Evolutionary conservation across 106 monocot species (phyloP).

Genomic region (Allium cepa): DNA sequence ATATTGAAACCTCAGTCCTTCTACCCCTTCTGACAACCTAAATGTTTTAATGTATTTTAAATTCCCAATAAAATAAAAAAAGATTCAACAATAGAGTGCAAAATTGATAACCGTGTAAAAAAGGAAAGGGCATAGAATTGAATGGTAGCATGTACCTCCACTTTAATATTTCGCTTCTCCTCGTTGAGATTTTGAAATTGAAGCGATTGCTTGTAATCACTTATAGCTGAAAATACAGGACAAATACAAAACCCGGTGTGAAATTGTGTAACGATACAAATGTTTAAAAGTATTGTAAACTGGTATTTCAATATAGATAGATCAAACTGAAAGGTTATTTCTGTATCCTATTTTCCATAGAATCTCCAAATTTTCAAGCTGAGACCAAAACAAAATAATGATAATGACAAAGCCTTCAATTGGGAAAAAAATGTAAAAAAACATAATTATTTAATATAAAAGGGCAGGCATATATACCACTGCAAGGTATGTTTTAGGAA

Average conservation of each 20-base stretch:
- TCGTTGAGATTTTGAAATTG: conserved; percentile 75
- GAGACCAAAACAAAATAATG: neutral
- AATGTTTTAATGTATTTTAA: neutral
- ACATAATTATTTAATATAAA: neutral
- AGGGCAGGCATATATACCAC: neutral
- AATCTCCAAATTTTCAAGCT: neutral
- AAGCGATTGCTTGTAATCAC: conserved; percentile 80
- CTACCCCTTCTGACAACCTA: conserved; percentile 36
- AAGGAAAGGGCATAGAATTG: neutral
- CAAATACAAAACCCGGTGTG: neutral
- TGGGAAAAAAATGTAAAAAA: neutral
- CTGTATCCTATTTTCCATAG: too few species aligned
- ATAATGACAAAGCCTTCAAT: too few species aligned
- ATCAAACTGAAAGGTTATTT: too few species aligned
- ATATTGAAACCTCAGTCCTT: conserved; percentile 52
- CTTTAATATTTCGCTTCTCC: conserved; percentile 70
- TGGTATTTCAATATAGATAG: too few species aligned
- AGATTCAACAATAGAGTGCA: neutral
- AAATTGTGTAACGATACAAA: too few species aligned
- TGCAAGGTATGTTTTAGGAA: neutral
- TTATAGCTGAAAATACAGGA: conserved; percentile 35
- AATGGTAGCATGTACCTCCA: conserved; percentile 40
- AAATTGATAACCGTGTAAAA: neutral
- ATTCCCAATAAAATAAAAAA: neutral
- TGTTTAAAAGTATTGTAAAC: too few species aligned